Base-by-base conservation (phyloP, 208 protist genomes). In the Acanthamoeba castellanii region DNA sequence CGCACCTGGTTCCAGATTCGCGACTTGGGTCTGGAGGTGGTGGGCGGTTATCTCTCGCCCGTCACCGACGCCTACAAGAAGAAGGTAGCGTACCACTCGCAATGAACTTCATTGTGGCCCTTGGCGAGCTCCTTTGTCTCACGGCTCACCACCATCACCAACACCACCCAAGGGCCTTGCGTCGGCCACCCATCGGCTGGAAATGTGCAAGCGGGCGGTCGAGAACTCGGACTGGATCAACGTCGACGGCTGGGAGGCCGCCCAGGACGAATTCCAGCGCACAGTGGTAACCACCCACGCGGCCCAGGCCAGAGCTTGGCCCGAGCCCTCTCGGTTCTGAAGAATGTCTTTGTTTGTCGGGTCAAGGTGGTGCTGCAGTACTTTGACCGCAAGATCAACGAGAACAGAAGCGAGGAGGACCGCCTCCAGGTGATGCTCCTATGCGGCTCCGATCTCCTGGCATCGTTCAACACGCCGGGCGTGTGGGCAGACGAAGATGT, bases 391-490 rank as follows among this genome's bases (percentile, higher is more conserved):
- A 42, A 16, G 45, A 61, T 93, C 11, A 93, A 93, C 89, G 32
- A 81, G 42, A 76, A 74, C 34, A 61, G 47, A 30, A 93, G 89
- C 89, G 30, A n/a, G 52, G 1, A 8, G 9, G 30, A 81, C 7
- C 30, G 42, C 25, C 30, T 93, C 9, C 34, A 81, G n/a, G 50
- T 93, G 66, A 93, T 82, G 89, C 89, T 96, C 4, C 34, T 95
- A 34, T 95, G 91, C 66, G 95, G 95, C 37, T 64, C 94, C 22
- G 95, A 96, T 85, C 64, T 96, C 52, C 66, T 96, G 37, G 95
- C 57, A 25, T 95, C 95, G 30, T 96, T 96, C 50, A 95, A 95
- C 78, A 57, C 92, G 13, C 95, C 95, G 37, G 92, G 94, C n/a
- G 57, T 95, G 27, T 96, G 95, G 95, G n/a, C 72, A 25, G 68